phyloP scores from a whole-genome alignment of 1,284 basidiomycete genomes.

The Leccinum solheimii region DNA sequence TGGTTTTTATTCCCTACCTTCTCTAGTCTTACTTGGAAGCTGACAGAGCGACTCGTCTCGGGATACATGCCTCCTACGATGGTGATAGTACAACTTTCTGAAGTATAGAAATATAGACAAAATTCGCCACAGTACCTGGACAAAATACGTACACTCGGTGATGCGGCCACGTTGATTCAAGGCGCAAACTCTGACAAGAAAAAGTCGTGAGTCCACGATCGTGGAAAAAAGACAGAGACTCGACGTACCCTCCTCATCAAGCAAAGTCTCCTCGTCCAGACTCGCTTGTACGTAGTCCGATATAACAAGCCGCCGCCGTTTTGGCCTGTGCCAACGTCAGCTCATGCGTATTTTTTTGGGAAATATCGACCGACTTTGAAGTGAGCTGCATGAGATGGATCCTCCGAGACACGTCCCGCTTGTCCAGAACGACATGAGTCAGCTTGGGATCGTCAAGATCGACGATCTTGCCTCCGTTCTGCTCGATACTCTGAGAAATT shows the following conservation, averaged over 20 bases:
- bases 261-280: slow-evolving; percentile 74
- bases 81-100: too few species aligned
- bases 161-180: background rate
- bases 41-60: too few species aligned
- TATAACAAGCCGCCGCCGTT: slow-evolving; percentile 75
- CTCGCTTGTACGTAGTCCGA: slow-evolving; percentile 76
- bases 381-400: slow-evolving; percentile 69
- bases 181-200: background rate
- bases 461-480: slow-evolving; percentile 72
- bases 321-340: slow-evolving; percentile 51
- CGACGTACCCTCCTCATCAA: slow-evolving; percentile 70
- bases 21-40: too few species aligned
- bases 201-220: background rate
- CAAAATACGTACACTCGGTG: background rate
- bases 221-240: background rate
- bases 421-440: slow-evolving; percentile 84
- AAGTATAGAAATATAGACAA: background rate
- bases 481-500: slow-evolving; percentile 51
- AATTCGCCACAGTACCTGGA: background rate
- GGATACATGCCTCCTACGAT: too few species aligned
- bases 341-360: background rate
- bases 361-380: slow-evolving; percentile 51
- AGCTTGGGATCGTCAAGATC: slow-evolving; percentile 72
- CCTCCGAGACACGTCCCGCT: slow-evolving; percentile 70
- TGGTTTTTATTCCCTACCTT: too few species aligned